Evolutionary conservation across 2,329 filamentous ascomycete genomes (phyloP).

Genomic region (Verticillium dahliae): DNA sequence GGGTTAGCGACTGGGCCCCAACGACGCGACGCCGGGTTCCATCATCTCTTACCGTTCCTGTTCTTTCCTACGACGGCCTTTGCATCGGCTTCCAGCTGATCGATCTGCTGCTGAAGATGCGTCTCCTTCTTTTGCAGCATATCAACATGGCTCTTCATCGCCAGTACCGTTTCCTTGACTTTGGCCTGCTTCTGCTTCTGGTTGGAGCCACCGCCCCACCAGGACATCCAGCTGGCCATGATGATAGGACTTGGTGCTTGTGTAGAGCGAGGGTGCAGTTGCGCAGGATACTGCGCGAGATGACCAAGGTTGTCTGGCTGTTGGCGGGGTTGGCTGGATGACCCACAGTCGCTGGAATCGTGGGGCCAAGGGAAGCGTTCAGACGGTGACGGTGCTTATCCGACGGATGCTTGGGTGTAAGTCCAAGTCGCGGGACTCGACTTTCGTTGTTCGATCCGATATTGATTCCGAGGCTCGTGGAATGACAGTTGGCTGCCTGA

Average conservation of each 20-base stretch:
- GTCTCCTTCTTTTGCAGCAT: constrained; percentile 97
- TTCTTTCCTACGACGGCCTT: constrained; percentile 1
- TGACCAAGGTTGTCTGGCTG: neutral
- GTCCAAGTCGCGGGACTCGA: neutral
- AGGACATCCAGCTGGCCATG: constrained; percentile 72
- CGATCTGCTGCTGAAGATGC: constrained; percentile 85
- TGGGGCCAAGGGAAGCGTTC: neutral
- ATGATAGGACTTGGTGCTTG: constrained; percentile 15
- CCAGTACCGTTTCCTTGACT: constrained; percentile 93
- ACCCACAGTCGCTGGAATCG: neutral
- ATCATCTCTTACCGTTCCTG: neutral
- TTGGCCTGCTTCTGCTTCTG: constrained; percentile 80
- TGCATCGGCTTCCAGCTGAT: constrained; percentile 48
- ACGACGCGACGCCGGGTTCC: neutral
- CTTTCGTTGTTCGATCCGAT: neutral
- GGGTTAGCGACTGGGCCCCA: neutral
- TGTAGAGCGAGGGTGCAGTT: neutral
- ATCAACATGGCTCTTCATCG: constrained; percentile 80
- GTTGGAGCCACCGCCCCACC: constrained; percentile 80
- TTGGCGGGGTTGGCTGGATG: neutral
- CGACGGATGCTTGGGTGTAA: neutral
- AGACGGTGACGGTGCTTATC: neutral
- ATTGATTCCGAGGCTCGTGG: neutral
- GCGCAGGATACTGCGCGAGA: neutral
- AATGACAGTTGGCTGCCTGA: neutral